phyloP scores from a whole-genome alignment of 176 grass and related monocot genomes.

The Hsuehochloa calcarea region DNA sequence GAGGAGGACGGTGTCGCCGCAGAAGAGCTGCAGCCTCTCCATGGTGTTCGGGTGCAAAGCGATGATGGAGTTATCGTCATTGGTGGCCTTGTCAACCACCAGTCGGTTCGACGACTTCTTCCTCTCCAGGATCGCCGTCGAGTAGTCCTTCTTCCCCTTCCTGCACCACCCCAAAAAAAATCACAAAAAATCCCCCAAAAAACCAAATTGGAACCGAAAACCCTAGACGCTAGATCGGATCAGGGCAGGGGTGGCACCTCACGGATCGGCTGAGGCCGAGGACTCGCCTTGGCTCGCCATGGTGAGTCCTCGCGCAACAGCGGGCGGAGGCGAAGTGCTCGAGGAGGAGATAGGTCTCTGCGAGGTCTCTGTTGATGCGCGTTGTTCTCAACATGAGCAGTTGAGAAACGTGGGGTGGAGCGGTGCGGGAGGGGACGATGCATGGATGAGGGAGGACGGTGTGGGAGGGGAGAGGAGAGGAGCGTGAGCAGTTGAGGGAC shows the following conservation, averaged over 20 bases:
- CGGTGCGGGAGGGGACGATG: no score
- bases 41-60: slow-evolving; percentile 65
- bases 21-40: slow-evolving; percentile 78
- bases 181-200: background rate
- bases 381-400: no score
- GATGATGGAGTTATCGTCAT: slow-evolving; percentile 77
- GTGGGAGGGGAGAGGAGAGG: no score
- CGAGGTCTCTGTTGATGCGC: no score
- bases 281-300: slow-evolving; percentile 69
- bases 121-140: slow-evolving; percentile 67
- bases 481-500: no score
- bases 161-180: slow-evolving; percentile 23
- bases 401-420: no score
- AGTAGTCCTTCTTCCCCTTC: slow-evolving; percentile 78
- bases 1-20: slow-evolving; percentile 65
- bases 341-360: background rate
- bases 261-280: slow-evolving; percentile 66
- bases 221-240: slow-evolving; percentile 24
- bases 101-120: slow-evolving; percentile 69
- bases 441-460: no score
- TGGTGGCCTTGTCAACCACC: slow-evolving; percentile 70
- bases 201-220: slow-evolving; percentile 4
- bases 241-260: slow-evolving; percentile 22
- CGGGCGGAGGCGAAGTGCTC: background rate
- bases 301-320: background rate